Conservation (phyloP, 495 filamentous ascomycete species). For the Penicillium bialowiezense region DNA sequence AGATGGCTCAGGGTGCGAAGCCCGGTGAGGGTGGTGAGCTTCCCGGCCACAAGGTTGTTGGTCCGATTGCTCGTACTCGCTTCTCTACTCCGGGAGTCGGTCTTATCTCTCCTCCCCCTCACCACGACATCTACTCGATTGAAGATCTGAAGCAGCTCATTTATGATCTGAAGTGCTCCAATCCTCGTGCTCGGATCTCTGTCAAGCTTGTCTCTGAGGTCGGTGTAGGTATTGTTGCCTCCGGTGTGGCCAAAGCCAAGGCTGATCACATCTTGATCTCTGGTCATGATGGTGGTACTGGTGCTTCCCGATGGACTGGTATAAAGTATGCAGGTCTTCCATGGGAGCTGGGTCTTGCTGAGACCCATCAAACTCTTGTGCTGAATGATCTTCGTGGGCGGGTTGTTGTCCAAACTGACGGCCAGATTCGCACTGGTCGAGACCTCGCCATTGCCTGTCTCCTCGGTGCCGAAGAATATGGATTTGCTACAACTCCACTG, state of each 20-base stretch:
- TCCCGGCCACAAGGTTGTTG: slow-evolving; percentile 96
- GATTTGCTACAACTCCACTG: slow-evolving; percentile 94
- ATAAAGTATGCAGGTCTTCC: slow-evolving; percentile 99
- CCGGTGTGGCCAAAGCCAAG: slow-evolving; percentile 97
- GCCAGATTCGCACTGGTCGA: slow-evolving; percentile 89
- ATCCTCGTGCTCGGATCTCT: slow-evolving; percentile 90
- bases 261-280: slow-evolving; percentile 98
- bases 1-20: slow-evolving; percentile 99
- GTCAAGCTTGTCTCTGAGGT: slow-evolving; percentile 99
- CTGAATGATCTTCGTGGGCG: slow-evolving; percentile 96
- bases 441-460: slow-evolving; percentile 96
- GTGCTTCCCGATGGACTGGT: slow-evolving; percentile 97
- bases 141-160: slow-evolving; percentile 99
- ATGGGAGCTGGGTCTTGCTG: slow-evolving; percentile 96
- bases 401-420: slow-evolving; percentile 97
- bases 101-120: slow-evolving; percentile 96
- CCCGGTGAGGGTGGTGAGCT: slow-evolving; percentile 98
- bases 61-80: slow-evolving; percentile 90
- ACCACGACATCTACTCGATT: slow-evolving; percentile 99
- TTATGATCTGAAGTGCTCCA: slow-evolving; percentile 97
- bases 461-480: slow-evolving; percentile 96
- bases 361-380: slow-evolving; percentile 98
- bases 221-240: slow-evolving; percentile 96
- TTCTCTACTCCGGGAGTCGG: slow-evolving; percentile 99
- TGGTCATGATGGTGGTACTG: slow-evolving; percentile 96